These are phyloP conservation scores for Trichoderma arundinaceum DNA, from an alignment of 2,329 filamentous ascomycete species.

Conservation along the genomic window DNA sequence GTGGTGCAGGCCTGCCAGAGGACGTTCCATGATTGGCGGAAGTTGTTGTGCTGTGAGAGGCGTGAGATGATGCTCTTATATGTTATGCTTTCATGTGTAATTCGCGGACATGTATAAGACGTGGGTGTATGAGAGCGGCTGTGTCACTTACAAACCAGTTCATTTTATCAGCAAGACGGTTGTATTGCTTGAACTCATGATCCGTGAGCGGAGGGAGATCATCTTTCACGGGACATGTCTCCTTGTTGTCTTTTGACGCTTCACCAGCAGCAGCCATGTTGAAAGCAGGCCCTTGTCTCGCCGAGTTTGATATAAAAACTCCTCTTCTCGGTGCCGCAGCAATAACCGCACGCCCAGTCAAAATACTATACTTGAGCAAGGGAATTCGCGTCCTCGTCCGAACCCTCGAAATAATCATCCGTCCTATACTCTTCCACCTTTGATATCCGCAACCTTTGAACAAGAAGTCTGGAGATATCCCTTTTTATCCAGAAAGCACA, in stretches of 20 bases:
- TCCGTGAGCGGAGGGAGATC: conserved; percentile 66
- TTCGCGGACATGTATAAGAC: not conserved
- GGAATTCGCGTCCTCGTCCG: not conserved
- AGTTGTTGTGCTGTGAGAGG: conserved; percentile 70
- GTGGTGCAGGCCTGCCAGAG: conserved; percentile 69
- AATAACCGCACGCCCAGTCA: not conserved
- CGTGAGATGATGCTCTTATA: not conserved
- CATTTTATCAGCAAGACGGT: conserved; percentile 77
- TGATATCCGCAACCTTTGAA: no score
- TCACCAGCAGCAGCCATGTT: conserved; percentile 7
- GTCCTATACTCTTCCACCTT: not conserved
- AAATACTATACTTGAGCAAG: not conserved
- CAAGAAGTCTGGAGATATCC: not conserved
- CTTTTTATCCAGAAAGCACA: not conserved
- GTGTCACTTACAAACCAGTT: conserved; percentile 65
- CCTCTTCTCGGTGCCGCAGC: not conserved
- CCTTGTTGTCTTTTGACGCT: not conserved
- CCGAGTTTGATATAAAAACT: conserved; percentile 1
- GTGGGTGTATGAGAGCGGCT: not conserved
- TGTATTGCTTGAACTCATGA: conserved; percentile 71
- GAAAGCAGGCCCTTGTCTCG: not conserved
- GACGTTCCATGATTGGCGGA: conserved; percentile 74
- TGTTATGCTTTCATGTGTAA: not conserved
- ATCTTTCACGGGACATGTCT: conserved; percentile 22
- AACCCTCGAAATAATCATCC: not conserved